phyloP scores from a whole-genome alignment of 495 filamentous ascomycete species.

The Trypethelium eluteriae region DNA sequence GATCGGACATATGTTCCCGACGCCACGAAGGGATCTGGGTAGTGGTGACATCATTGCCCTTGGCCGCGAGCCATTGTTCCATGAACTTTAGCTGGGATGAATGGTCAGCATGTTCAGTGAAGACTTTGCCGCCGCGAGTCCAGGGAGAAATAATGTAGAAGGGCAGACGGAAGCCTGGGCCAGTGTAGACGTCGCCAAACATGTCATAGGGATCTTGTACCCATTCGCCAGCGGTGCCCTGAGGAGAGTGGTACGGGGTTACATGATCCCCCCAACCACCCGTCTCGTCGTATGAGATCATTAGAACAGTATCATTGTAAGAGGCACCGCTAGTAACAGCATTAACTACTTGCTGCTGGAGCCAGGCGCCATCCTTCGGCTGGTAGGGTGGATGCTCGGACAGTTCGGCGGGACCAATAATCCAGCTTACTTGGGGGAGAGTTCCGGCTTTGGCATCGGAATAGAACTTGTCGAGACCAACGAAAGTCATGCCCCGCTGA shows the following conservation, averaged over 20 bases:
- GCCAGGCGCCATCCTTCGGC: conserved; percentile 50
- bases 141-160: conserved; percentile 52
- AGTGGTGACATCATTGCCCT: conserved; percentile 43
- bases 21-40: conserved; percentile 47
- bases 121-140: conserved; percentile 49
- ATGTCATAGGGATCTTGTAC: conserved; percentile 45
- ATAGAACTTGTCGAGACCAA: conserved; percentile 45
- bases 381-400: conserved; percentile 49
- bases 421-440: conserved; percentile 47
- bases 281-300: conserved; percentile 50
- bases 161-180: conserved; percentile 48
- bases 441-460: conserved; percentile 44
- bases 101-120: conserved; percentile 50
- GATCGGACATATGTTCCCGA: conserved; percentile 48
- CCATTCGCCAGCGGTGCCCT: conserved; percentile 48
- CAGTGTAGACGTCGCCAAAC: conserved; percentile 44
- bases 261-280: conserved; percentile 52
- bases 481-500: conserved; percentile 41
- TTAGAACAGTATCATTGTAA: conserved; percentile 44
- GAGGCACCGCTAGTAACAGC: conserved; percentile 45
- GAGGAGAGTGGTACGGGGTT: conserved; percentile 45
- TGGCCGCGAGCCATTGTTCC: conserved; percentile 46
- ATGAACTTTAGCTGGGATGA: conserved; percentile 52
- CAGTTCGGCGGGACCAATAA: conserved; percentile 46
- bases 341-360: conserved; percentile 48